These are phyloP conservation scores for Saccharomycopsis amapae DNA, from an alignment of 805 yeast species.

Conservation along the genomic window DNA sequence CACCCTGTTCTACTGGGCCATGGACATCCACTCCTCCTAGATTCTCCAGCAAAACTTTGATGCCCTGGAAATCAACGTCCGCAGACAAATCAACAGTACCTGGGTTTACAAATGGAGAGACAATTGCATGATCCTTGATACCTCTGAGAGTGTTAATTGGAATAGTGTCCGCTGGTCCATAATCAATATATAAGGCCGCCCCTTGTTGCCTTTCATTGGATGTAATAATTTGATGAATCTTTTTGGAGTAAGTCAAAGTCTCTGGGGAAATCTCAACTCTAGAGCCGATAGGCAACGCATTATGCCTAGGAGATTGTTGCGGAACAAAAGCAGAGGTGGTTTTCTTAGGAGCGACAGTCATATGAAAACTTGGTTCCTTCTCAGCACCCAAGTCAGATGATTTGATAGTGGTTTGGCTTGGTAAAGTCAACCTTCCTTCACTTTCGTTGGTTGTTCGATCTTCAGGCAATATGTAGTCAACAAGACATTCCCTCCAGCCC, in stretches of 20 bases:
- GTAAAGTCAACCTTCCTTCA: conserved; percentile 18
- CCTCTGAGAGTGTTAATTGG: conserved; percentile 75
- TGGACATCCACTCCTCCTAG: conserved; percentile 28
- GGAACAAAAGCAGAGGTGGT: conserved; percentile 61
- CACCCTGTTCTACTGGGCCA: conserved; percentile 72
- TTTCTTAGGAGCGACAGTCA: conserved; percentile 49
- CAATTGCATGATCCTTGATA: conserved; percentile 63
- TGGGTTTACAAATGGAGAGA: conserved; percentile 65
- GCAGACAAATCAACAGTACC: conserved; percentile 78
- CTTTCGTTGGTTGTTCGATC: conserved; percentile 18
- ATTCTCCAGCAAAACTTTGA: conserved; percentile 33
- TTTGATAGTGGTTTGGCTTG: conserved; percentile 23
- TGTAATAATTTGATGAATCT: conserved; percentile 41
- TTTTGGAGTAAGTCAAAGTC: conserved; percentile 49
- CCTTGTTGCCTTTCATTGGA: conserved; percentile 39
- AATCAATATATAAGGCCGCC: conserved; percentile 68
- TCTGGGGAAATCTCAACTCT: conserved; percentile 72
- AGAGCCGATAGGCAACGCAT: conserved; percentile 46
- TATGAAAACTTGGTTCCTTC: conserved; percentile 38
- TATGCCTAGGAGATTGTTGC: conserved; percentile 41
- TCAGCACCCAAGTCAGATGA: conserved; percentile 15
- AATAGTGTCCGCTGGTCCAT: conserved; percentile 54
- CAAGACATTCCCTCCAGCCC: conserved; percentile 77
- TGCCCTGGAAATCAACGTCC: conserved; percentile 72
- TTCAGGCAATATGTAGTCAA: conserved; percentile 37